Base-by-base conservation (phyloP, 495 filamentous ascomycete species). In the Neurospora pannonica region DNA sequence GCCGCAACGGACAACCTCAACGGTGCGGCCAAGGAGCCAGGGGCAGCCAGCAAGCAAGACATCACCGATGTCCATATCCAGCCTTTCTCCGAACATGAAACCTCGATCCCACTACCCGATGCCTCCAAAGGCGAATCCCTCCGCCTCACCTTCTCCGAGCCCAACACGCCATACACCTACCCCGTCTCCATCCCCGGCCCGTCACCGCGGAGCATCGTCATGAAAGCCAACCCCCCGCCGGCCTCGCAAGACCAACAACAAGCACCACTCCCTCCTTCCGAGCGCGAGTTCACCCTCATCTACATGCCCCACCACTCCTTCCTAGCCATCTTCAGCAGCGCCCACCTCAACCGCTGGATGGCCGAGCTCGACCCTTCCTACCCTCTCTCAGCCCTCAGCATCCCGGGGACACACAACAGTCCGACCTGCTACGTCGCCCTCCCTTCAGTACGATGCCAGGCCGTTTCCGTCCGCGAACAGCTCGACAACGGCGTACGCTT, bases 341-440 rank as follows among this genome's bases (percentile, higher is more conserved):
- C 91, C 7, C 86, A 91, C 46, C 88, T 96, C 71, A 77, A 89
- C 74, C 83, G 86, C 21, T 99, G 96, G 96, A 98, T 98, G 94
- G 78, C 84, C 70, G 85, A 89, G 43, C 85, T 98, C 39, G 85
- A 84, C 62, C 88, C 93, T 77, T 85, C 88, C 36, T 90, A 87
- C 19, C 88, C 93, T 0, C 85, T 98, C 31, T 94, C 93, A 13
- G 88, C 91, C 5, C 89, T 99, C 38, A 94, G 91, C 60, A 97
- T 99, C 74, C 97, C 96, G 3, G 96, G 96, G 72, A 98, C 96
- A 0, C 96, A 99, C 87, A 99, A 99, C 83, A 92, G 91, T 8
- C 92, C 95, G 2, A 96, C 95, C 3, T 90, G 88, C 83, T 86
- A 96, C 82, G 82, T 87, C 36, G 95, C 96, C 24, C 89, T 97